Base-by-base conservation (phyloP, 352 stramenopile genomes). In the Phytopythium aichiense region DNA sequence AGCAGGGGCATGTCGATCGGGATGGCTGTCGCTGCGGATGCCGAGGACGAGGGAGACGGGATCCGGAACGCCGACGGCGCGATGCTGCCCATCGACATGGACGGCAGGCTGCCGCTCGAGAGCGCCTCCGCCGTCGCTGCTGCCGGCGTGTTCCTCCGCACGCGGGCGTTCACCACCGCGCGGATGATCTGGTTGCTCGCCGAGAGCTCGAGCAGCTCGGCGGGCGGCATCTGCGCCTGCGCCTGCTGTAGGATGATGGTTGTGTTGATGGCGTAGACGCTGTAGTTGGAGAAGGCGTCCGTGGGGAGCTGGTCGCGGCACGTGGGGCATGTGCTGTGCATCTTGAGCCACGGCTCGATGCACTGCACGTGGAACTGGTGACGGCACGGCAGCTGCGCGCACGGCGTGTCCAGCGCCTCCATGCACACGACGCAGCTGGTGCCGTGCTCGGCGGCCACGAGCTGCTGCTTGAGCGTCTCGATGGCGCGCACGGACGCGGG, bases 181-280 rank as follows among this genome's bases (percentile, higher is more conserved):
- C 83, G 84, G 43, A 95, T 94, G 63, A 94, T 81, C 69, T 94
- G 87, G 62, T 94, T 92, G 60, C 83, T 92, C 7, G 87, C 83
- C 2, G 87, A 84, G 28, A 94, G 62, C 62, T 95, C 84, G 15
- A 94, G 70, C 61, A 95, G 63, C 61, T 95, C 84, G 7, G 73
- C 69, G 4, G 83, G 82, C 1, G 87, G 80, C 74, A 95, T 83
- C 40, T 76, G 77, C 30, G 87, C 87, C 40, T 95, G 87, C 3
- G 81, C 90, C 61, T 94, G 81, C 66, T 94, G 87, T 58, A 95
- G 60, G 50, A 95, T 90, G 67, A 95, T 94, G 38, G 87, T 95
- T 22, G 87, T 95, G 69, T 95, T 95, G 73, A 95, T 95, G 38
- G 87, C 84, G 68, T 94, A 94, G 56, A 94, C 83, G 55, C 84